Base-by-base conservation (phyloP, 2,329 filamentous ascomycete genomes). In the Beauveria scarabaeidicola region DNA sequence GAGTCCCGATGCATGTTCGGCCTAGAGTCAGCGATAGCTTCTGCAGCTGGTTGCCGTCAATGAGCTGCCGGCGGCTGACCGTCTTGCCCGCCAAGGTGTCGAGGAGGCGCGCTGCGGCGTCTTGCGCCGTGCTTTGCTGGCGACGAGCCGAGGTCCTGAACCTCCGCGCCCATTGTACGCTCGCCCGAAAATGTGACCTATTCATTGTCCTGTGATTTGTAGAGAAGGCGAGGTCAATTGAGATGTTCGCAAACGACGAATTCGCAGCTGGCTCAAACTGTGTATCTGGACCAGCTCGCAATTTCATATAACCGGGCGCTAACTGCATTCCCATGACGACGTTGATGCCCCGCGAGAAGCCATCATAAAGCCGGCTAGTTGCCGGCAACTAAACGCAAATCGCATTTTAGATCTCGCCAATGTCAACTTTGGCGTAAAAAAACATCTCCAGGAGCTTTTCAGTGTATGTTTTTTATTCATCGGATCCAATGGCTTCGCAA, bases 21-120 rank as follows among this genome's bases (percentile, higher is more conserved):
- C 77, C 75, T 5, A 88, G 78, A 0, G 84, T 85, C 7, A 86
- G 71, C 2, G 78, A 77, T 10, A 88, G 76, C 48, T 83, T 83
- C 61, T 85, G 83, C 0, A 88, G 72, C 66, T 88, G 85, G 63
- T 86, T 87, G 13, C 74, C 77, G 66, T 88, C 85, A 7, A 88
- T 72, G 3, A 77, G 60, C 65, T 88, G 84, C 5, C 64, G 69
- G 3, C 70, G 69, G 4, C 64, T 59, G 3, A 67, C 61, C 0
- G 69, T 65, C 38, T 67, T 68, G 32, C 65, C 61, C 10, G 66
- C 61, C 47, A 73, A 73, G 5, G 61, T 66, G 3, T 69, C 65
- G 8, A 71, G 63, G 1, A 78, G 65, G 47, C 69, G 64, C 0
- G 68, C 65, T 15, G 72, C 70, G 3, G 72, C 69, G 13, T 72